Percentiles rank a stretch among this genome's conserved stretches.
Evolutionary conservation across 805 yeast species (phyloP).

Genomic region (Wickerhamiella parazyma): DNA sequence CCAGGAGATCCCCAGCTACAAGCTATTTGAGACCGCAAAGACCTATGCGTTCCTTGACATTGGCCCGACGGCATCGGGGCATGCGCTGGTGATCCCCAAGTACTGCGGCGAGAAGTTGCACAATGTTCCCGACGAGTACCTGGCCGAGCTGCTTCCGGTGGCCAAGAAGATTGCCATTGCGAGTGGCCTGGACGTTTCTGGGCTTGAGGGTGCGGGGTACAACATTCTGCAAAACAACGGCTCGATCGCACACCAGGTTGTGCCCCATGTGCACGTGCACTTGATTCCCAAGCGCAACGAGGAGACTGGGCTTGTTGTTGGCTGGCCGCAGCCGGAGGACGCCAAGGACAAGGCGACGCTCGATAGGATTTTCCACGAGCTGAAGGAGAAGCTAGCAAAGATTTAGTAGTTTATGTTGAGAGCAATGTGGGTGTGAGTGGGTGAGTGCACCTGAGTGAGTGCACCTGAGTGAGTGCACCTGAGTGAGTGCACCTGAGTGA

Average conservation of each 20-base stretch:
- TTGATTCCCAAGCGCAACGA: slow-evolving; percentile 76
- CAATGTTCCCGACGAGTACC: slow-evolving; percentile 80
- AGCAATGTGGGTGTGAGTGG: neutral
- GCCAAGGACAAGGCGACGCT: slow-evolving; percentile 48
- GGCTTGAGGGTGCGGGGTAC: slow-evolving; percentile 57
- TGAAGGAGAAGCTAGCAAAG: slow-evolving; percentile 31
- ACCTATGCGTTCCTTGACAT: slow-evolving; percentile 79
- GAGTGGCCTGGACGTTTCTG: slow-evolving; percentile 40
- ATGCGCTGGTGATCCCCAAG: slow-evolving; percentile 81
- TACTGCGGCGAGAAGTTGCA: slow-evolving; percentile 88
- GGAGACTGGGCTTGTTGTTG: slow-evolving; percentile 67
- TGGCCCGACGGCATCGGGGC: slow-evolving; percentile 84
- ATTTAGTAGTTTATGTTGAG: neutral
- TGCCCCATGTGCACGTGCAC: slow-evolving; percentile 94
- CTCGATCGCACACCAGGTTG: slow-evolving; percentile 86
- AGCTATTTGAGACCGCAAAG: slow-evolving; percentile 71
- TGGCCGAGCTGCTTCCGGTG: slow-evolving; percentile 74
- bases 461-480: too few species aligned
- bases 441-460: too few species aligned
- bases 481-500: too few species aligned
- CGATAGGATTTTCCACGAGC: slow-evolving; percentile 49
- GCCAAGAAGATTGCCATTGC: slow-evolving; percentile 75
- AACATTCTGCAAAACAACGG: slow-evolving; percentile 90
- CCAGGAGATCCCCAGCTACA: slow-evolving; percentile 90
- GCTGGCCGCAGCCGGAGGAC: slow-evolving; percentile 86